Conservation (phyloP, 2,329 filamentous ascomycete species). For the Neurospora sp. region DNA sequence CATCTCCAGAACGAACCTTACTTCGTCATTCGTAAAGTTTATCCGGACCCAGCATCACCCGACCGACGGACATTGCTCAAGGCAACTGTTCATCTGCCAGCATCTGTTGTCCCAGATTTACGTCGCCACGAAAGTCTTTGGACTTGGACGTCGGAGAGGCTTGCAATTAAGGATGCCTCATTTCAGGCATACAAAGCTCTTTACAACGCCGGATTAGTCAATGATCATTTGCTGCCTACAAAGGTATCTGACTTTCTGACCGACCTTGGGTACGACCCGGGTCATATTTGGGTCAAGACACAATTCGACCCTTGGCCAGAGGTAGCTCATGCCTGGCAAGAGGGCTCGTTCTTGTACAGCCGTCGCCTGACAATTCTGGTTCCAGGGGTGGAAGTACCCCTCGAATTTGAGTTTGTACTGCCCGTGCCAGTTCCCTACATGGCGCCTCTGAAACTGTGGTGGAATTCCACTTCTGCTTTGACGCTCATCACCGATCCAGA, state of each 20-base stretch:
- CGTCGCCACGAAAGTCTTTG: slow-evolving; percentile 40
- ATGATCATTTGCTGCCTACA: slow-evolving; percentile 65
- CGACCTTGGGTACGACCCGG: slow-evolving; percentile 27
- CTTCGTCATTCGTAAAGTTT: slow-evolving; percentile 45
- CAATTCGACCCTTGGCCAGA: slow-evolving; percentile 37
- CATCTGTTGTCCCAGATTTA: slow-evolving; percentile 53
- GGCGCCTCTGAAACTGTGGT: slow-evolving; percentile 29
- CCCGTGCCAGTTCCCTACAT: slow-evolving; percentile 32
- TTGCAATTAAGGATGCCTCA: slow-evolving; percentile 70
- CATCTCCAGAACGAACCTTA: slow-evolving; percentile 53
- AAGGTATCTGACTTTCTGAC: slow-evolving; percentile 29
- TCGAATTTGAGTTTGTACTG: slow-evolving; percentile 32
- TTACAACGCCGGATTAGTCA: slow-evolving; percentile 61
- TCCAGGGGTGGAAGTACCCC: slow-evolving; percentile 13
- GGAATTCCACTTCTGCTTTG: slow-evolving; percentile 28
- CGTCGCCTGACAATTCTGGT: slow-evolving; percentile 26
- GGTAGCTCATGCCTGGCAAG: slow-evolving; percentile 34
- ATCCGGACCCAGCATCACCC: slow-evolving; percentile 16
- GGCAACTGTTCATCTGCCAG: slow-evolving; percentile 61
- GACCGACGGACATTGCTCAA: slow-evolving; percentile 23
- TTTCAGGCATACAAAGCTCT: slow-evolving; percentile 69
- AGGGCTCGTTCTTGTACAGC: slow-evolving; percentile 19
- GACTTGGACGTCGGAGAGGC: slow-evolving; percentile 60
- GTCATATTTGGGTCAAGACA: slow-evolving; percentile 26
- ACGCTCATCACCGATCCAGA: slow-evolving; percentile 23